Conservation (phyloP, 140 eudicot species). For the Bidens hawaiensis region DNA sequence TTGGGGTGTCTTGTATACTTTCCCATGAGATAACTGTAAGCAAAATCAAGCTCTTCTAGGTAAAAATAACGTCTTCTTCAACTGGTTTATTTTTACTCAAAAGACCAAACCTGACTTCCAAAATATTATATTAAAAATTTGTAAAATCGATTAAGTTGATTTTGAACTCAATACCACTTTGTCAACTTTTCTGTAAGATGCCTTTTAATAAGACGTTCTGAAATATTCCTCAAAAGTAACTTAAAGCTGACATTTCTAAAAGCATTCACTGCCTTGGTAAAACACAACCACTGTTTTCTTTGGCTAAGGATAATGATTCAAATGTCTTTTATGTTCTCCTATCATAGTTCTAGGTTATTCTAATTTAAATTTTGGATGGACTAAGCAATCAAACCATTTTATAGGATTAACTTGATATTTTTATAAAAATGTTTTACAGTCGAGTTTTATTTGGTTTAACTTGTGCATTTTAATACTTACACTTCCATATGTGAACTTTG, state of each 20-base stretch:
- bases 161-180: background rate
- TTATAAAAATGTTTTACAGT: background rate
- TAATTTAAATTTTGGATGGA: background rate
- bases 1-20: background rate
- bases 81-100: background rate
- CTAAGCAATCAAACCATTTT: background rate
- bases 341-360: slow-evolving; percentile 10
- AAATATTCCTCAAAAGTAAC: background rate
- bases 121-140: background rate
- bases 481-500: background rate
- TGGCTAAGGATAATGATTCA: background rate
- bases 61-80: background rate
- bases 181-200: background rate
- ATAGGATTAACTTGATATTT: background rate
- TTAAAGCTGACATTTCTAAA: slow-evolving; percentile 4
- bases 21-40: slow-evolving; percentile 3
- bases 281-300: background rate
- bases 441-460: background rate
- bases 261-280: slow-evolving; percentile 3
- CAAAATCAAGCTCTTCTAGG: slow-evolving; percentile 3
- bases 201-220: background rate
- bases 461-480: background rate
- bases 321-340: background rate
- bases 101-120: background rate
- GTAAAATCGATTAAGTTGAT: background rate